A percentile compares a stretch with the other conserved stretches of the same genome.
Evolutionary conservation across 1,139 yeast genomes (phyloP).

Genomic region (Ogataea hybrid): DNA sequence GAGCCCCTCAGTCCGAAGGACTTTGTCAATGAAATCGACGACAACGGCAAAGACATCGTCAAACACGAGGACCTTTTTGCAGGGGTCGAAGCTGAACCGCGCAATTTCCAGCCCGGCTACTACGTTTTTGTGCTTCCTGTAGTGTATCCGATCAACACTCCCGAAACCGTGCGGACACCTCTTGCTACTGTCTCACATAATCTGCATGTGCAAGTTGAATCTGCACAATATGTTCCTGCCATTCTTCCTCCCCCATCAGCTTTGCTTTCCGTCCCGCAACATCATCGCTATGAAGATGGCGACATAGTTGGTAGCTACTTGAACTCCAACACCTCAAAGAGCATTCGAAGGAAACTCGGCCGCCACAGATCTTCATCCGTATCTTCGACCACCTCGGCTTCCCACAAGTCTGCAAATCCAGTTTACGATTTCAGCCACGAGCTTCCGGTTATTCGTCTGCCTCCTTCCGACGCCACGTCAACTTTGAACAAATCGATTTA

Average conservation of each 20-base stretch:
- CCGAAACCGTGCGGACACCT: slow-evolving; percentile 66
- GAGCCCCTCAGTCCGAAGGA: slow-evolving; percentile 24
- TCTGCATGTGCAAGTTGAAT: slow-evolving; percentile 29
- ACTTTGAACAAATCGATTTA: slow-evolving; percentile 79
- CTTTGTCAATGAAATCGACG: slow-evolving; percentile 25
- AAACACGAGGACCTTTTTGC: slow-evolving; percentile 16
- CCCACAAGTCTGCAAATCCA: slow-evolving; percentile 6
- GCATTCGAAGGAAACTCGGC: slow-evolving; percentile 26
- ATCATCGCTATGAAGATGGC: slow-evolving; percentile 24
- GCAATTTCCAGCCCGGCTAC: slow-evolving; percentile 62
- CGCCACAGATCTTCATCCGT: slow-evolving; percentile 14
- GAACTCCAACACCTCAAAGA: slow-evolving; percentile 11
- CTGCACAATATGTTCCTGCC: slow-evolving; percentile 27
- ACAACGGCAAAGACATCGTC: slow-evolving; percentile 13
- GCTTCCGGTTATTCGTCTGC: slow-evolving; percentile 66
- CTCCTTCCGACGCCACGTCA: slow-evolving; percentile 74
- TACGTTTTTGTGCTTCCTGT: slow-evolving; percentile 77
- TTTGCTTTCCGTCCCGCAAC: slow-evolving; percentile 31
- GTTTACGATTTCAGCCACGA: slow-evolving; percentile 36
- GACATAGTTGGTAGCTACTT: slow-evolving; percentile 6
- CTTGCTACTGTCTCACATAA: slow-evolving; percentile 45
- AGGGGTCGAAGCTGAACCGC: slow-evolving; percentile 7
- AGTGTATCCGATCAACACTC: slow-evolving; percentile 65
- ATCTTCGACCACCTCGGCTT: neutral
- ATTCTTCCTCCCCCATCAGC: slow-evolving; percentile 32